phyloP scores from a whole-genome alignment of 2,329 filamentous ascomycete species.

The Penicillium sp. region DNA sequence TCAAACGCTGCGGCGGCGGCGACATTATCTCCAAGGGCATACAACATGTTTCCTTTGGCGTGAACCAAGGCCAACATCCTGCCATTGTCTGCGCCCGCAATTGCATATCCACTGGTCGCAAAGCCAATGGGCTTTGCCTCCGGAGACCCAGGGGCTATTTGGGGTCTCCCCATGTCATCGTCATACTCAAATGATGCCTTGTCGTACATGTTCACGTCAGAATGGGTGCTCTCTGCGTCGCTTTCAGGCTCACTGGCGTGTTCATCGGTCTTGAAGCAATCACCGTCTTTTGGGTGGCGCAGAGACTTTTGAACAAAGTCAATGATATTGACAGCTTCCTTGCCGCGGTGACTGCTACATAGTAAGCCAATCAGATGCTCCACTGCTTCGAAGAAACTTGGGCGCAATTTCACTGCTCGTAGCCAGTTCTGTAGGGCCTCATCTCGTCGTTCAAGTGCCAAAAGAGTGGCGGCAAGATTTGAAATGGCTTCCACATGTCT shows the following conservation, averaged over 20 bases:
- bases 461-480: slow-evolving; percentile 85
- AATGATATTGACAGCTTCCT: slow-evolving; percentile 85
- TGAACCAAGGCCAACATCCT: slow-evolving; percentile 91
- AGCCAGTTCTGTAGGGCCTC: slow-evolving; percentile 88
- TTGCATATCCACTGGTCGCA: slow-evolving; percentile 79
- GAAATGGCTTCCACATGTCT: slow-evolving; percentile 92
- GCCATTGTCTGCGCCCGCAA: slow-evolving; percentile 85
- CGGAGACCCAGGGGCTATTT: slow-evolving; percentile 27
- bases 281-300: slow-evolving; percentile 53
- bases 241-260: slow-evolving; percentile 62
- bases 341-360: slow-evolving; percentile 76
- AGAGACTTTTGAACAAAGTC: slow-evolving; percentile 78
- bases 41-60: slow-evolving; percentile 98
- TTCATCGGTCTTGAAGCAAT: slow-evolving; percentile 54
- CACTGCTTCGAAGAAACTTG: slow-evolving; percentile 89
- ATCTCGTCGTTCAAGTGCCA: slow-evolving; percentile 76
- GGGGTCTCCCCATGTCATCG: slow-evolving; percentile 37
- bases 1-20: slow-evolving; percentile 88
- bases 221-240: slow-evolving; percentile 57
- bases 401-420: slow-evolving; percentile 77
- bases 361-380: slow-evolving; percentile 90
- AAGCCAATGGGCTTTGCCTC: slow-evolving; percentile 55
- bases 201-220: slow-evolving; percentile 56
- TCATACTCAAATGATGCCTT: slow-evolving; percentile 61
- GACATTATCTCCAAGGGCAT: slow-evolving; percentile 79